Evolutionary conservation across 352 stramenopile genomes (phyloP), one percentile per base, ranked within the genome.

Genomic region (Phytopythium oedochilum): DNA sequence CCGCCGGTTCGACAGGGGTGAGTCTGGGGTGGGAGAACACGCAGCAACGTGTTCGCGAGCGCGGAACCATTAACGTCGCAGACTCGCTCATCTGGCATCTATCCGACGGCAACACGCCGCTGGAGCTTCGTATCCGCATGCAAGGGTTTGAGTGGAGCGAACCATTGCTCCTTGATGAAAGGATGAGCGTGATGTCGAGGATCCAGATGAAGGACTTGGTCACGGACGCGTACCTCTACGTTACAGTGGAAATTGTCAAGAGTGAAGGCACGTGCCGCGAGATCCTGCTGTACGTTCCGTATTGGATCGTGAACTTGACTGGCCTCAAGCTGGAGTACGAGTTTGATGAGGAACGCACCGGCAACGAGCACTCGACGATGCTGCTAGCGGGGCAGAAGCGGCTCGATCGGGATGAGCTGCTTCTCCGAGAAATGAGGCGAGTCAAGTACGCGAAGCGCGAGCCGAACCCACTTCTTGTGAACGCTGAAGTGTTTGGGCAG

Each of bases 251-350:
- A 44, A 75, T 73, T 42, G 64, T 79, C 35, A 68, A 70, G 39
- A 72, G 69, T 7, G 79, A 70, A 60, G 78, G 79, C 7, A 63
- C 70, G 9, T 90, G 78, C 26, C 74, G 71, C 11, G 83, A 94
- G 49, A 60, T 95, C 38, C 82, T 88, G 17, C 58, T 95, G n/a
- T 94, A 85, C 53, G 82, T 93, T 12, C 86, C 86, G 15, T 95
- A 94, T 62, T 95, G 86, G 86, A 90, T 95, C 48, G 80, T 95
- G 25, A 95, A 95, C 53, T 62, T 93, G 47, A 94, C 83, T 14
- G 82, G 82, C 0, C 59, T 95, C 10, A 83, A 90, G 61, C 68
- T 95, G 14, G 86, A 95, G 48, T 94, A 87, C 56, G 78, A 90
- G 66, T 88, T 85, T 43, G 86, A 94, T 32, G 71, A 89, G 55